Conservation (phyloP, 495 filamentous ascomycete genomes). For the Lichina pygmaea region DNA sequence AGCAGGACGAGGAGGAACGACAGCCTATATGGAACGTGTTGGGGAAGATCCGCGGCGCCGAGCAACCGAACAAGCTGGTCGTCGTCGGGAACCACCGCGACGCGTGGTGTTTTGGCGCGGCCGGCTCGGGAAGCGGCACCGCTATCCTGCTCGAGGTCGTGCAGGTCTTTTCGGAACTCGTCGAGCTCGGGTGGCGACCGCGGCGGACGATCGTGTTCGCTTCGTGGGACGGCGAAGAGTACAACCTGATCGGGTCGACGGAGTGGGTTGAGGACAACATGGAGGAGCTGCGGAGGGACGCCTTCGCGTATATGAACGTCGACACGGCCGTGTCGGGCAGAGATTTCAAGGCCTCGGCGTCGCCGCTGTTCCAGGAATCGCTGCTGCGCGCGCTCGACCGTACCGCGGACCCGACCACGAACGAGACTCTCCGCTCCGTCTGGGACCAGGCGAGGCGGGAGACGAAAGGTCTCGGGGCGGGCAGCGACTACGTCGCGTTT, state of each 20-base stretch:
- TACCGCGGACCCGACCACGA: slow-evolving; percentile 40
- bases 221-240: slow-evolving; percentile 84
- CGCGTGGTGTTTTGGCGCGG: slow-evolving; percentile 73
- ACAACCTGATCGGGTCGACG: slow-evolving; percentile 83
- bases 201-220: slow-evolving; percentile 79
- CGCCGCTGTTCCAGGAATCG: slow-evolving; percentile 46
- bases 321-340: slow-evolving; percentile 57
- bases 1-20: slow-evolving; percentile 58
- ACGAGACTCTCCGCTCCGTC: slow-evolving; percentile 42
- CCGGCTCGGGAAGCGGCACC: slow-evolving; percentile 66
- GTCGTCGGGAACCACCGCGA: slow-evolving; percentile 88
- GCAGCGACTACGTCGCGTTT: slow-evolving; percentile 79
- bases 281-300: slow-evolving; percentile 28
- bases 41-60: slow-evolving; percentile 53
- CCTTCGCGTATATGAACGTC: slow-evolving; percentile 73
- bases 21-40: slow-evolving; percentile 81
- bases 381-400: slow-evolving; percentile 47
- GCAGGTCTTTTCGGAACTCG: slow-evolving; percentile 54
- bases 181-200: slow-evolving; percentile 60
- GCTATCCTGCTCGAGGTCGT: slow-evolving; percentile 76
- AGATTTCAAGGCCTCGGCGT: slow-evolving; percentile 47
- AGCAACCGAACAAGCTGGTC: slow-evolving; percentile 61
- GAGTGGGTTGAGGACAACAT: slow-evolving; percentile 64
- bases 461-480: slow-evolving; percentile 40
- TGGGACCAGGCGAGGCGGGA: slow-evolving; percentile 42